These are phyloP conservation scores for Phoenix roebelenii DNA, from an alignment of 176 grass and related monocot species.

Conservation along the genomic window DNA sequence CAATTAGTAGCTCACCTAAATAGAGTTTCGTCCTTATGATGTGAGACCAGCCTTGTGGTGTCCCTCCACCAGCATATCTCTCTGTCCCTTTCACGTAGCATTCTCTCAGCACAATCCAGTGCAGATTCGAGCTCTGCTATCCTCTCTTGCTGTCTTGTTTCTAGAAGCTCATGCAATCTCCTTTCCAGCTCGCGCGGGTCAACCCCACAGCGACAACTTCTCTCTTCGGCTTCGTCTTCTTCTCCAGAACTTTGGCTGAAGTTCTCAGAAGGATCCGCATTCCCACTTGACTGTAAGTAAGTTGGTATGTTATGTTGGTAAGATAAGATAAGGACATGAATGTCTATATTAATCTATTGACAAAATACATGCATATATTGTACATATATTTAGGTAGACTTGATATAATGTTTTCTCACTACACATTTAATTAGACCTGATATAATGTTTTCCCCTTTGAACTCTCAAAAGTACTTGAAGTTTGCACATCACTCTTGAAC, in stretches of 20 bases:
- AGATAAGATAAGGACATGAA: no score
- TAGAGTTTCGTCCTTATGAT: constrained; percentile 49
- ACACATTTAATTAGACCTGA: no score
- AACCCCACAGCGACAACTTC: neutral
- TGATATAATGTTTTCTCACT: no score
- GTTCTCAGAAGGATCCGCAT: neutral
- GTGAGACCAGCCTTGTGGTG: constrained; percentile 62
- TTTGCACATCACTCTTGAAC: no score
- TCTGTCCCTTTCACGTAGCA: constrained; percentile 55
- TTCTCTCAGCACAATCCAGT: constrained; percentile 42
- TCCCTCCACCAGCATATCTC: constrained; percentile 86
- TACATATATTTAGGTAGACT: no score
- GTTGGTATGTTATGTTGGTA: no score
- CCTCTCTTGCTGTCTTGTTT: constrained; percentile 54
- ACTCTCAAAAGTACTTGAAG: no score
- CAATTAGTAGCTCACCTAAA: constrained; percentile 20
- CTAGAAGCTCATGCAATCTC: constrained; percentile 65
- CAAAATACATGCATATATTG: no score
- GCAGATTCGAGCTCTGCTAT: constrained; percentile 74
- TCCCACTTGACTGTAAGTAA: no score
- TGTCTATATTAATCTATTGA: no score
- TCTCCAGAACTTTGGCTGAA: neutral
- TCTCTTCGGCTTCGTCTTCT: neutral
- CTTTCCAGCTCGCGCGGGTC: constrained; percentile 45
- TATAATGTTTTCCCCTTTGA: no score